Conservation (phyloP, 139 green algal genomes). For the Closterium sp. region DNA sequence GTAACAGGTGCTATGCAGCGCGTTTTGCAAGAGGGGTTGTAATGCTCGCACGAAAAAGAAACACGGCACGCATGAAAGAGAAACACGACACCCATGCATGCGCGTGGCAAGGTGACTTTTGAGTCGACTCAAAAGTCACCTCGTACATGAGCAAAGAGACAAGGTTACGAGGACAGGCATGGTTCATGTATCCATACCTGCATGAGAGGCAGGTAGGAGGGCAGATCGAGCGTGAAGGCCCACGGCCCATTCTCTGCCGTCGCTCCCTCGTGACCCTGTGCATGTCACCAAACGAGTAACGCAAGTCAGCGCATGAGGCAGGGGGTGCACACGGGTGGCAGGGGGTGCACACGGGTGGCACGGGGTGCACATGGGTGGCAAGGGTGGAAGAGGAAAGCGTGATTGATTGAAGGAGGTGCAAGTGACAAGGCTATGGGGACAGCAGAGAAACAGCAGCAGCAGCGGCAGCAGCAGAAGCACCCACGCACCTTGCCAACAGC, state of each 20-base stretch:
- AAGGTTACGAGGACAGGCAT: not conserved
- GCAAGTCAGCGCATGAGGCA: constrained; percentile 16
- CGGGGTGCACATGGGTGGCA: not conserved
- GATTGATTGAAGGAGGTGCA: not conserved
- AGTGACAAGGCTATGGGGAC: too few relatives aligned
- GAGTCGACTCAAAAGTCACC: not conserved
- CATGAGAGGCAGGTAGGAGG: constrained; percentile 83
- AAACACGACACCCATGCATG: not conserved
- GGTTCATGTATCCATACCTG: not conserved
- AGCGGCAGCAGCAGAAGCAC: not conserved
- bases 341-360: not conserved
- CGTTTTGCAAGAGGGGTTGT: not conserved
- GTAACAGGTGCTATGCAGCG: not conserved
- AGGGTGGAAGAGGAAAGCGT: too few relatives aligned
- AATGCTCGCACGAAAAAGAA: not conserved
- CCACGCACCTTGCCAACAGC: constrained; percentile 56
- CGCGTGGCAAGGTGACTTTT: too few relatives aligned
- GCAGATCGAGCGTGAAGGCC: constrained; percentile 93
- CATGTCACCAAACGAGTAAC: too few relatives aligned
- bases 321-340: constrained; percentile 2
- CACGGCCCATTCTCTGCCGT: constrained; percentile 73
- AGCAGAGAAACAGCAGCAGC: not conserved
- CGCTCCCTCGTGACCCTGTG: constrained; percentile 39
- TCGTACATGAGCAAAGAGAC: not conserved
- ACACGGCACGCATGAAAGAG: not conserved